Evolutionary conservation across 2,329 filamentous ascomycete species (phyloP), one percentile per base, ranked within the genome.

Genomic region (Trichoderma oligosporum): DNA sequence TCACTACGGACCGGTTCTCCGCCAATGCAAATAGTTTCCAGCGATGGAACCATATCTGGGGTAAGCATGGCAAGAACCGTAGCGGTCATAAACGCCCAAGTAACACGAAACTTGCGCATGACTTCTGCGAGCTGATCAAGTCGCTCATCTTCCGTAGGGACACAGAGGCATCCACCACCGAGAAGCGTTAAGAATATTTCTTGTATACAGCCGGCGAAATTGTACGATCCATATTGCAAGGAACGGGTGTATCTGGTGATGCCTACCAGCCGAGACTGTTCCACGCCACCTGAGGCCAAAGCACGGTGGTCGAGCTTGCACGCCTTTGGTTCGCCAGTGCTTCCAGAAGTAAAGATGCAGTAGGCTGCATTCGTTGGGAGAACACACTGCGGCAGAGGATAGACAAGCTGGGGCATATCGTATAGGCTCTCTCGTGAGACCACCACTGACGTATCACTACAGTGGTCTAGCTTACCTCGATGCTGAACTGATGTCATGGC

Each of bases 1-100:
- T 49, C 24, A 7, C 38, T 33, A 4, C 22, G 31, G 2, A 64
- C 11, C 14, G 60, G 35, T 45, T 66, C 64, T 22, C 64, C 64
- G 3, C 47, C 51, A 4, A 63, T 38, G 4, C 48, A 29, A 6
- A 66, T 39, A 0, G 60, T 60, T 42, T 59, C 24, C 2, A 66
- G 20, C 0, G 29, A n/a, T 46, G 60, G 58, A 1, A 62, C 29
- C 2, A 57, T 27, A 1, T 61, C 41, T 1, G 60, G 60, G 63
- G 16, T 63, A 7, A 54, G 20, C 24, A 41, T 35, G 7, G 29
- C 41, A 3, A 59, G n/a, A 18, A 59, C 48, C n/a, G n/a, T n/a
- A n/a, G n/a, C n/a, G n/a, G n/a, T n/a, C n/a, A n/a, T n/a, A n/a
- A n/a, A n/a, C n/a, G 51, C 49, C 41, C 31, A 39, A 20, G 39